Evolutionary conservation across 805 yeast species (phyloP).

Genomic region (Candida dendrica): DNA sequence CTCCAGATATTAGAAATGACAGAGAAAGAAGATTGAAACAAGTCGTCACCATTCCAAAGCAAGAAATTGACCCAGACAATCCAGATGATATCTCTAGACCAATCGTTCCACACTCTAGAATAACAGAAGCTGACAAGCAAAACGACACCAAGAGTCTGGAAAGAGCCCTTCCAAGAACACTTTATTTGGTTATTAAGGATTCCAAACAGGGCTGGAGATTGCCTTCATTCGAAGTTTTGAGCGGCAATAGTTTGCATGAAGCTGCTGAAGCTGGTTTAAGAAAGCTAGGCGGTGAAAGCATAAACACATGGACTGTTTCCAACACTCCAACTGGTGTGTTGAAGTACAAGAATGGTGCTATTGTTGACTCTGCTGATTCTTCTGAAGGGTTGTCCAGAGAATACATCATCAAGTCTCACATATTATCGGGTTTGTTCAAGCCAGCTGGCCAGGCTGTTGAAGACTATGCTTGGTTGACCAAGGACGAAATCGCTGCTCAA

Average conservation of each 20-base stretch:
- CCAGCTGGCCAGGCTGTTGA: constrained; percentile 14
- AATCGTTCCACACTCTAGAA: constrained; percentile 61
- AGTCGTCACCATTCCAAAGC: constrained; percentile 64
- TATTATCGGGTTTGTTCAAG: constrained; percentile 69
- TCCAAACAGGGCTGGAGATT: constrained; percentile 53
- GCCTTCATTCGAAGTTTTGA: constrained; percentile 56
- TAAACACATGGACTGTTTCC: constrained; percentile 90
- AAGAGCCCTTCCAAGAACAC: constrained; percentile 69
- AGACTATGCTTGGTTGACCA: constrained; percentile 73
- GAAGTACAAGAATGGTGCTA: constrained; percentile 26
- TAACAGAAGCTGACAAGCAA: constrained; percentile 65
- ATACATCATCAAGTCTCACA: constrained; percentile 76
- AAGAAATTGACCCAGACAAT: constrained; percentile 28
- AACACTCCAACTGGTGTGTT: constrained; percentile 75
- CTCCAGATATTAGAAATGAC: constrained; percentile 78
- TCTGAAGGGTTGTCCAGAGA: constrained; percentile 35
- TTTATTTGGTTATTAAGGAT: constrained; percentile 63
- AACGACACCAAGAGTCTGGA: constrained; percentile 66
- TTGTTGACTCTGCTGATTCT: constrained; percentile 12
- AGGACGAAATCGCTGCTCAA: constrained; percentile 54
- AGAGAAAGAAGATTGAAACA: constrained; percentile 86
- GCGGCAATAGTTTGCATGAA: constrained; percentile 52
- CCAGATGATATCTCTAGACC: constrained; percentile 60
- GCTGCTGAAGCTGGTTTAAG: constrained; percentile 73
- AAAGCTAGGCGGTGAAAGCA: constrained; percentile 60